Conservation (phyloP, 441 rosid species). For the Syzygium syzygioides region DNA sequence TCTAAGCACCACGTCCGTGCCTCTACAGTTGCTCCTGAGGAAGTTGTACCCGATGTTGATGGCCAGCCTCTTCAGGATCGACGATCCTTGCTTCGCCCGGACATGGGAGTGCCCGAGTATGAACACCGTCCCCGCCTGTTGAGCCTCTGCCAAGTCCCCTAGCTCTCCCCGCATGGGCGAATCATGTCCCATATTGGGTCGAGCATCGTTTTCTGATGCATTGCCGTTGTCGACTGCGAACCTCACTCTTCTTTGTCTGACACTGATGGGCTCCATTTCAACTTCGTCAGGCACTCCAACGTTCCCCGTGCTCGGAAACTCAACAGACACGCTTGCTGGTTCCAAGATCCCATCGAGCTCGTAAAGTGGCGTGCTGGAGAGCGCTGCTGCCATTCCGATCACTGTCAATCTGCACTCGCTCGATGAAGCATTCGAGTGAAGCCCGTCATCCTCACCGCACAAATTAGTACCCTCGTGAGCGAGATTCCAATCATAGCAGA, state of each 20-base stretch:
- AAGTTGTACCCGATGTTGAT: conserved; percentile 81
- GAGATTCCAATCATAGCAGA: conserved; percentile 63
- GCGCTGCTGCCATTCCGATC: conserved; percentile 49
- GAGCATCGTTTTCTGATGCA: conserved; percentile 24
- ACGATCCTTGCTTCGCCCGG: conserved; percentile 85
- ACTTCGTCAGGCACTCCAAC: conserved; percentile 40
- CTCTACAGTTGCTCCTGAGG: conserved; percentile 87
- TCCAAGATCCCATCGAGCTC: conserved; percentile 58
- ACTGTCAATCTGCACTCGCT: conserved; percentile 71
- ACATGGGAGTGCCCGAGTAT: conserved; percentile 93
- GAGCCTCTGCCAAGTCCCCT: conserved; percentile 58
- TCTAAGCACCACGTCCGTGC: conserved; percentile 91
- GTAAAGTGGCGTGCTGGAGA: conserved; percentile 32
- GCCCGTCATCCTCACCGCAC: conserved; percentile 29
- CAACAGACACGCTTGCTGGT: conserved; percentile 65
- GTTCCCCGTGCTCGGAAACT: conserved; percentile 61
- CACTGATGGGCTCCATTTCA: conserved; percentile 48
- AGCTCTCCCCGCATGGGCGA: conserved; percentile 43
- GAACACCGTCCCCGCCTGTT: conserved; percentile 85
- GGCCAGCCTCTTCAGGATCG: conserved; percentile 72
- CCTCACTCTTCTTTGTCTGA: conserved; percentile 50
- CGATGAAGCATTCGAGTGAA: conserved; percentile 53
- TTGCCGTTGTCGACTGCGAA: conserved; percentile 47
- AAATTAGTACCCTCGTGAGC: conserved; percentile 12
- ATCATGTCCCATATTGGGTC: conserved; percentile 23